Conservation (phyloP, 2,329 filamentous ascomycete genomes). For the Rhynchosporium agropyri region DNA sequence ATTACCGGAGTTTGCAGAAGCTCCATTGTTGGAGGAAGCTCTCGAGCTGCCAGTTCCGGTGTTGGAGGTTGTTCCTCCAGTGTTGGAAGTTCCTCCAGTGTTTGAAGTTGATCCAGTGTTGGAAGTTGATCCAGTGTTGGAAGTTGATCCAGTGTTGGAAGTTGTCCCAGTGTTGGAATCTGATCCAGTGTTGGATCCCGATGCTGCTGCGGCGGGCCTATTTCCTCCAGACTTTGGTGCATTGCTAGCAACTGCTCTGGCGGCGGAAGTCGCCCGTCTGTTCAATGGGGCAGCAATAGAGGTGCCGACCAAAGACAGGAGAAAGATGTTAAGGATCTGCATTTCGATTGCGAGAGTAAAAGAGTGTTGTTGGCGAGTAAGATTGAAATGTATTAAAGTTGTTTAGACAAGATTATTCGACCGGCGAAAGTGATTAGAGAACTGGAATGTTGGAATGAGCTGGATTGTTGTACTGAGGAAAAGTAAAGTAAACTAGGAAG, state of each 20-base stretch:
- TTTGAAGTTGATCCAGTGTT: no score
- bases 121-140: no score
- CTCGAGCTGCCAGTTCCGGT: no score
- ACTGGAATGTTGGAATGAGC: conserved; percentile 9
- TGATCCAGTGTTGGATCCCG: not conserved
- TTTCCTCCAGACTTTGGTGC: conserved; percentile 4
- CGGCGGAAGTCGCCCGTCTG: not conserved
- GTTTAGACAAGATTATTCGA: conserved; percentile 7
- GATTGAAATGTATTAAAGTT: not conserved
- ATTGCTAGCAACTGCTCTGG: not conserved
- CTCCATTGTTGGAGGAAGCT: no score
- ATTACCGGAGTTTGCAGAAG: not conserved
- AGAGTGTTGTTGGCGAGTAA: not conserved
- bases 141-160: no score
- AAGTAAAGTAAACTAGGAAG: not conserved
- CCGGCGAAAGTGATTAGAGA: conserved; percentile 15
- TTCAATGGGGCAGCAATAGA: not conserved
- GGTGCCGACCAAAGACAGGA: conserved; percentile 9
- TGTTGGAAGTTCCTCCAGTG: no score
- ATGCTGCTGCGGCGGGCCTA: not conserved
- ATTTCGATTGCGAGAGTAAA: not conserved
- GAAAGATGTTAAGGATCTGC: conserved; percentile 6
- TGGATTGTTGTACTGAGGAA: conserved; percentile 12
- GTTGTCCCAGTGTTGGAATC: no score
- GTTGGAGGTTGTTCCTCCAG: no score